Conservation (phyloP, 192 early-diverging fungal species). For the Linnemannia schmuckeri region DNA sequence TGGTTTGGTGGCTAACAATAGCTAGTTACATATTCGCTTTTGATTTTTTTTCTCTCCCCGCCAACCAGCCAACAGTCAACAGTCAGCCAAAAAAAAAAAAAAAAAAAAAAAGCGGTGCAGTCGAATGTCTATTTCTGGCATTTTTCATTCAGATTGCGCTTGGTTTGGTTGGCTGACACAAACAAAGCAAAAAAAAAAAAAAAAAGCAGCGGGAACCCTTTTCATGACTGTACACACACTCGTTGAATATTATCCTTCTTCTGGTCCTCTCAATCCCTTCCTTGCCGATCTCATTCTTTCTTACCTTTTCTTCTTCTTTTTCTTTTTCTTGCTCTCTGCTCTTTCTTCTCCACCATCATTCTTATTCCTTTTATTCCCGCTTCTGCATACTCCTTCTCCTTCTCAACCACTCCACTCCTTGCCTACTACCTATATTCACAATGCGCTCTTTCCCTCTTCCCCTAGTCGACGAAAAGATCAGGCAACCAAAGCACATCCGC, state of each 20-base stretch:
- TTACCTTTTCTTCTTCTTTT: not conserved
- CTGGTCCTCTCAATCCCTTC: too few species aligned
- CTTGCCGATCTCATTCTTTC: too few species aligned
- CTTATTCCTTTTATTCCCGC: not conserved
- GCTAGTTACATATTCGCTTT: not conserved
- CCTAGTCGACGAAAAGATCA: constrained; percentile 8
- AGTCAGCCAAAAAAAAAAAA: not conserved
- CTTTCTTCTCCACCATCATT: not conserved
- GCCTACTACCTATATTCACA: not conserved
- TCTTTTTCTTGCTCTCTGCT: not conserved
- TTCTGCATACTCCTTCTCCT: not conserved
- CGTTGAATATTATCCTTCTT: too few species aligned
- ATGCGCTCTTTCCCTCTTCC: not conserved
- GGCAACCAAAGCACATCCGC: constrained; percentile 13
- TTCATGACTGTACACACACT: too few species aligned
- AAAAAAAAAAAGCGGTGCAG: too few species aligned
- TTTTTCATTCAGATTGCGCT: not conserved
- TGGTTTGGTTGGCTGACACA: constrained; percentile 1
- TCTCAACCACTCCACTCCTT: too few species aligned
- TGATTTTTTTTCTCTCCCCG: not conserved
- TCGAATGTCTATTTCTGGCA: not conserved
- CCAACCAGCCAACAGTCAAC: not conserved
- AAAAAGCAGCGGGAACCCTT: not conserved
- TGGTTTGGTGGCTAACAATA: constrained; percentile 3
- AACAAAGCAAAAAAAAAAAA: not conserved